Evolutionary conservation across 805 yeast species (phyloP).

Genomic region (Suhomyces xylopsoci): DNA sequence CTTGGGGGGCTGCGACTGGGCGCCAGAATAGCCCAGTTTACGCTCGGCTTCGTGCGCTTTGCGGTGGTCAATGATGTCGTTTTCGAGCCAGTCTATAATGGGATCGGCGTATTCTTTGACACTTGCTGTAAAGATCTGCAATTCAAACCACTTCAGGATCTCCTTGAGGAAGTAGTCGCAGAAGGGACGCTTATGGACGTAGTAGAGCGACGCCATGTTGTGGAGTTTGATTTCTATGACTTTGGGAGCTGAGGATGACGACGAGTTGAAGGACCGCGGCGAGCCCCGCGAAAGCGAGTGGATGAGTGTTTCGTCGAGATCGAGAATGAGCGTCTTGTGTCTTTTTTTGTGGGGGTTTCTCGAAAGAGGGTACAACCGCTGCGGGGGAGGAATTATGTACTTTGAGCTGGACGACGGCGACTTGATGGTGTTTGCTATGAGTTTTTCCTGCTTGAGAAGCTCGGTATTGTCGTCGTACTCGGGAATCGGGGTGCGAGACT

Average conservation of each 20-base stretch:
- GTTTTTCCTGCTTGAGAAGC: constrained; percentile 37
- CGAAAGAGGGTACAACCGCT: constrained; percentile 38
- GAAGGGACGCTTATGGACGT: constrained; percentile 87
- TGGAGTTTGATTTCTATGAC: constrained; percentile 77
- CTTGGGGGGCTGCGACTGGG: constrained; percentile 10
- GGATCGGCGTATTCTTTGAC: constrained; percentile 97
- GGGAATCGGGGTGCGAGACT: neutral
- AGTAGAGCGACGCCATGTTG: constrained; percentile 75
- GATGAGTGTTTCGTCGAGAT: constrained; percentile 90
- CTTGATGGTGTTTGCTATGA: constrained; percentile 39
- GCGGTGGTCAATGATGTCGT: constrained; percentile 38
- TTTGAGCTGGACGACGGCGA: constrained; percentile 41
- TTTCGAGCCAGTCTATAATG: constrained; percentile 86
- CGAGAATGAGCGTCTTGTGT: constrained; percentile 75
- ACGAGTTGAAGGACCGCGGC: constrained; percentile 39
- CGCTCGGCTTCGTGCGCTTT: constrained; percentile 11
- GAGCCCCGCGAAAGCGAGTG: constrained; percentile 79
- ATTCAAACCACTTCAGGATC: constrained; percentile 81
- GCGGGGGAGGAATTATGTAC: constrained; percentile 47
- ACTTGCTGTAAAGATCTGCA: constrained; percentile 92
- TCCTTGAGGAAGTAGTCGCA: constrained; percentile 81
- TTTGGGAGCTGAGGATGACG: constrained; percentile 40
- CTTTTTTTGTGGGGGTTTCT: constrained; percentile 37
- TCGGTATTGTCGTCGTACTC: constrained; percentile 33
- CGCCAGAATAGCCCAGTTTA: constrained; percentile 1